Conservation (phyloP, 2,329 filamentous ascomycete genomes). For the Claviceps purpurea region DNA sequence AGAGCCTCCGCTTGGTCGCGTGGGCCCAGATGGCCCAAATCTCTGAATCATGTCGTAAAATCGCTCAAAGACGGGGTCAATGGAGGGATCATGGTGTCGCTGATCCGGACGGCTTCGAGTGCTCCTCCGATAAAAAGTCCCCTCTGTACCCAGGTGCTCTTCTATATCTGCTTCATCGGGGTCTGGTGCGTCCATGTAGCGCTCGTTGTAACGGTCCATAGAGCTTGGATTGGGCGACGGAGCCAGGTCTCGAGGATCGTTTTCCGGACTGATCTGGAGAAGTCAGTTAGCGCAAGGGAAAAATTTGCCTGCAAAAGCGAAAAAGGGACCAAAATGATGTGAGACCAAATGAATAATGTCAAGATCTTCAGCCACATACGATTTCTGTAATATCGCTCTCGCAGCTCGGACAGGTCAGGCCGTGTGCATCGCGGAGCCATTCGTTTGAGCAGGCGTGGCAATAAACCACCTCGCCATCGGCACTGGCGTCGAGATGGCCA, state of each 20-base stretch:
- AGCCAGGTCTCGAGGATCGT: slow-evolving; percentile 44
- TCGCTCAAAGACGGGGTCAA: slow-evolving; percentile 25
- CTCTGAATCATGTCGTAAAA: slow-evolving; percentile 32
- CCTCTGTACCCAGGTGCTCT: slow-evolving; percentile 31
- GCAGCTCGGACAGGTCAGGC: slow-evolving; percentile 64
- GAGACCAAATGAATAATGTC: background rate
- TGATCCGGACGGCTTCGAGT: slow-evolving; percentile 15
- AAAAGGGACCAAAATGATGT: no score
- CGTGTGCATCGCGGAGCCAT: slow-evolving; percentile 63
- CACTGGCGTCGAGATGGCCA: slow-evolving; percentile 35
- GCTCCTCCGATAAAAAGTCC: slow-evolving; percentile 26
- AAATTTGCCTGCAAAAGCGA: no score
- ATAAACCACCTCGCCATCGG: slow-evolving; percentile 59
- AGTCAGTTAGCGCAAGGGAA: slow-evolving; percentile 6
- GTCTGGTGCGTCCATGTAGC: slow-evolving; percentile 33
- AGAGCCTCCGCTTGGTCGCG: slow-evolving; percentile 1
- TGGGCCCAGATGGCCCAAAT: slow-evolving; percentile 13
- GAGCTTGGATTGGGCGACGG: slow-evolving; percentile 18
- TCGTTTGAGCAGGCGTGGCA: slow-evolving; percentile 73
- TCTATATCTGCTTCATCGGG: slow-evolving; percentile 47
- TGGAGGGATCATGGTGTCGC: slow-evolving; percentile 19
- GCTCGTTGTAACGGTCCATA: slow-evolving; percentile 15
- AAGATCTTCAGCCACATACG: slow-evolving; percentile 37
- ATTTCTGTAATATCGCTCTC: slow-evolving; percentile 72
- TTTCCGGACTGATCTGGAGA: slow-evolving; percentile 37